Evolutionary conservation across 2,329 filamentous ascomycete species (phyloP).

Genomic region (Aphanocladium album): DNA sequence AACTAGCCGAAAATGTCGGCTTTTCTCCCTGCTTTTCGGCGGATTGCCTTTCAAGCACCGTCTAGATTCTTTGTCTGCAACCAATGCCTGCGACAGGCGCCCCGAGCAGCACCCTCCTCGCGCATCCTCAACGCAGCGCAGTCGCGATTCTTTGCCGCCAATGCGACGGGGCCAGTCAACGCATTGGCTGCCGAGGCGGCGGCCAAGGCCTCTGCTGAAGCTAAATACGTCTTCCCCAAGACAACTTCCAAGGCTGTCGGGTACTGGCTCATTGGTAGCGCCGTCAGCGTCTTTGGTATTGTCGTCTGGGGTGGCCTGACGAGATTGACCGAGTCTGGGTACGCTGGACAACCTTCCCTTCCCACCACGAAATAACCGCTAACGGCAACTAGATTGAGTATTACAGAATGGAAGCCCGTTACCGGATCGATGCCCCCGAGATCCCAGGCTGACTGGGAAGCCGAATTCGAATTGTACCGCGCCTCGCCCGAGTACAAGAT

Average conservation of each 20-base stretch:
- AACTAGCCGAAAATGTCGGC: conserved; percentile 33
- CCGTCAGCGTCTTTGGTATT: conserved; percentile 91
- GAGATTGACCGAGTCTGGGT: conserved; percentile 93
- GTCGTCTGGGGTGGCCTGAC: conserved; percentile 94
- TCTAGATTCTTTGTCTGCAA: conserved; percentile 41
- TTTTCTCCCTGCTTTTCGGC: conserved; percentile 37
- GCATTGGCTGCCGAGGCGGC: conserved; percentile 23
- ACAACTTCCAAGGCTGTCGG: conserved; percentile 72
- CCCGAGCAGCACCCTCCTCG: conserved; percentile 31
- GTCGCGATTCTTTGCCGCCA: conserved; percentile 34
- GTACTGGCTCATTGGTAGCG: conserved; percentile 89
- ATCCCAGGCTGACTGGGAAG: conserved; percentile 76
- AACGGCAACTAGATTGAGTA: conserved; percentile 64
- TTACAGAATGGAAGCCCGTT: conserved; percentile 97
- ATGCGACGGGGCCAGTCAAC: conserved; percentile 25
- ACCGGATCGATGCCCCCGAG: conserved; percentile 86
- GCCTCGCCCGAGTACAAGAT: conserved; percentile 88
- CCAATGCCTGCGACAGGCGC: conserved; percentile 40
- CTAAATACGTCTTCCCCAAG: conserved; percentile 47
- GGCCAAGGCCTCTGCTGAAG: conserved; percentile 19
- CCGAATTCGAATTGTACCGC: conserved; percentile 88
- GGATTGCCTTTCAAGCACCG: conserved; percentile 34
- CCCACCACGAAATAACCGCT: neutral
- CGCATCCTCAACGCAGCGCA: conserved; percentile 36
- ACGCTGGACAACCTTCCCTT: conserved; percentile 24